These are phyloP conservation scores for Ajuga chamaepitys DNA, from an alignment of 257 asterid genomes.

Conservation along the genomic window DNA sequence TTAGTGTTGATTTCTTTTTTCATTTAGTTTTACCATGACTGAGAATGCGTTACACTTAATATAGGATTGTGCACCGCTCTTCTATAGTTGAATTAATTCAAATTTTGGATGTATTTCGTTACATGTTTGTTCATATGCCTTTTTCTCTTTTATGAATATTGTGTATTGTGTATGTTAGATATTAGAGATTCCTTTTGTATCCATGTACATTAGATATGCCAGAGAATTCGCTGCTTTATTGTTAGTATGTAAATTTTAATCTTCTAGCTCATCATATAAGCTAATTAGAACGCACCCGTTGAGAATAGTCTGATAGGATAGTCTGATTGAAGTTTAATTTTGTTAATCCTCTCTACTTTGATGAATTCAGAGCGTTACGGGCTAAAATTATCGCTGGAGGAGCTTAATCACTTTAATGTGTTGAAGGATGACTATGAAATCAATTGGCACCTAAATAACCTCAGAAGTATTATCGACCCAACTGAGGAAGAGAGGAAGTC, in stretches of 20 bases:
- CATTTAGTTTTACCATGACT: not conserved
- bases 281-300: not conserved
- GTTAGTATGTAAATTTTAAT: not conserved
- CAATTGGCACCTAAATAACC: constrained; percentile 76
- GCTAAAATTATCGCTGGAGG: constrained; percentile 48
- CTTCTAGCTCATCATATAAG: not conserved
- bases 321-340: not conserved
- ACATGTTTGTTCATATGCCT: not conserved
- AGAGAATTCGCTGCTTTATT: not conserved
- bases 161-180: not conserved
- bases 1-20: not conserved
- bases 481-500: constrained; percentile 64
- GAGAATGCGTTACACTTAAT: not conserved
- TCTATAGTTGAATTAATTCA: not conserved
- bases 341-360: not conserved
- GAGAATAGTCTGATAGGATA: not conserved
- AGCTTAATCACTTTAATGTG: constrained; percentile 61
- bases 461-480: constrained; percentile 63
- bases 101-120: not conserved
- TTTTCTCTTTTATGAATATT: not conserved
- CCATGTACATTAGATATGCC: not conserved
- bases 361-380: constrained; percentile 76
- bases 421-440: constrained; percentile 76
- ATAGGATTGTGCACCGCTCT: not conserved
- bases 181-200: not conserved